These are phyloP conservation scores for Skeletonema costatum DNA, from an alignment of 108 stramenopile genomes.

Conservation along the genomic window DNA sequence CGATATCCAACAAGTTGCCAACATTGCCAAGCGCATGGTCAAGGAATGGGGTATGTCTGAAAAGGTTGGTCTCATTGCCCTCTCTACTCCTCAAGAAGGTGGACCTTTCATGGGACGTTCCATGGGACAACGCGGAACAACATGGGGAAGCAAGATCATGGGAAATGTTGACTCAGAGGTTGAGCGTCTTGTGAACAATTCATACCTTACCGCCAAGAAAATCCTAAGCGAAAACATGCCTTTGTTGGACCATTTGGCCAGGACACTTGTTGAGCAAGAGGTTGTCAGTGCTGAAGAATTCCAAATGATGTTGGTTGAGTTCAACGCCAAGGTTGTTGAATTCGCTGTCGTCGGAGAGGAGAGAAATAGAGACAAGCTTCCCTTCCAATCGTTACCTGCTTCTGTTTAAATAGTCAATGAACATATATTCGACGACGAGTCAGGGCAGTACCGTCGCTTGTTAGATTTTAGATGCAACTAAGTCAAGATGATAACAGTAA, in stretches of 20 bases:
- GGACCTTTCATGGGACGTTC: constrained; percentile 79
- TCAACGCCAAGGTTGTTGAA: constrained; percentile 76
- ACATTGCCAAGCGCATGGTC: constrained; percentile 95
- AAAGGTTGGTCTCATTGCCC: constrained; percentile 89
- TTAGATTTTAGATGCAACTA: constrained; percentile 86
- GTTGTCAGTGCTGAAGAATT: constrained; percentile 94
- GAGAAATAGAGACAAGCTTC: constrained; percentile 73
- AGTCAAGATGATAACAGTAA: constrained; percentile 74
- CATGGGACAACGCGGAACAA: constrained; percentile 42
- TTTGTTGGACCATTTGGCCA: constrained; percentile 82
- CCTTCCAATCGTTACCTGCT: constrained; percentile 72
- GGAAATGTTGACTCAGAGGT: constrained; percentile 86
- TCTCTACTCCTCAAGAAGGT: constrained; percentile 60
- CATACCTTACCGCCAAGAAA: constrained; percentile 87
- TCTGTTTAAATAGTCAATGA: constrained; percentile 13
- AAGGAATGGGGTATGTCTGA: constrained; percentile 97
- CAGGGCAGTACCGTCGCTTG: not conserved
- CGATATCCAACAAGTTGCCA: constrained; percentile 95
- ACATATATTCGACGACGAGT: not conserved
- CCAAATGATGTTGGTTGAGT: constrained; percentile 89
- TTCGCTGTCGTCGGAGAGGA: constrained; percentile 55
- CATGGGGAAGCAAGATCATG: constrained; percentile 85
- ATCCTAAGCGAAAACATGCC: constrained; percentile 82
- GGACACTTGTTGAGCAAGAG: constrained; percentile 86
- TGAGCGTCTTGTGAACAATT: constrained; percentile 93